phyloP scores from a whole-genome alignment of 2,329 filamentous ascomycete genomes.

The Colletotrichum lindemuthianum region DNA sequence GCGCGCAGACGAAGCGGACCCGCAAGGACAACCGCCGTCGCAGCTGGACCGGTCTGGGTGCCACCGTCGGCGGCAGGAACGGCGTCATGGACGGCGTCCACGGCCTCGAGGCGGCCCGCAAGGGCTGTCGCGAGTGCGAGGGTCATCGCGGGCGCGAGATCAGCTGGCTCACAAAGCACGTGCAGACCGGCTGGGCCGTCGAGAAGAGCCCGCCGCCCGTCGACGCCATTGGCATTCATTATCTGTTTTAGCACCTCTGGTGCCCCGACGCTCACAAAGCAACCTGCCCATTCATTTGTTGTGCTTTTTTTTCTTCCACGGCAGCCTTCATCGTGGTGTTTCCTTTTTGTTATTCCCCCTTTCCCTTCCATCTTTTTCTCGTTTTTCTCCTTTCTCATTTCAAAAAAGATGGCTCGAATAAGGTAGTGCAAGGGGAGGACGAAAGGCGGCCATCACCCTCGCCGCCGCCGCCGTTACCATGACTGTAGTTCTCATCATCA shows the following conservation, averaged over 20 bases:
- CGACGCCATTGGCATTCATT: slow-evolving; percentile 32
- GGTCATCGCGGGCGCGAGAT: slow-evolving; percentile 47
- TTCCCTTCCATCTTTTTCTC: neutral
- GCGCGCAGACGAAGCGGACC: slow-evolving; percentile 39
- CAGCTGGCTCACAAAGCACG: slow-evolving; percentile 42
- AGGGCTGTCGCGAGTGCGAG: slow-evolving; percentile 45
- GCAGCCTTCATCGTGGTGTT: too few species aligned
- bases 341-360: neutral
- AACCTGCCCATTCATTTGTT: neutral
- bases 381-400: neutral
- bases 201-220: slow-evolving; percentile 28
- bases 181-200: slow-evolving; percentile 34
- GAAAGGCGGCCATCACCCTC: neutral
- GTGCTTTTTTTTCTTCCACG: too few species aligned
- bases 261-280: neutral
- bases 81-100: slow-evolving; percentile 46
- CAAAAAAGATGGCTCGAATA: slow-evolving; percentile 21
- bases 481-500: slow-evolving; percentile 21
- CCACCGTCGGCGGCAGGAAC: slow-evolving; percentile 42
- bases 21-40: slow-evolving; percentile 44
- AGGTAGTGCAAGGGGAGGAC: slow-evolving; percentile 1
- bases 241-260: too few species aligned
- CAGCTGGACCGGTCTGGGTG: slow-evolving; percentile 54
- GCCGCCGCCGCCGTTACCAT: neutral
- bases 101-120: slow-evolving; percentile 47